phyloP scores from a whole-genome alignment of 2,329 filamentous ascomycete species.

The Shiraia sp. region DNA sequence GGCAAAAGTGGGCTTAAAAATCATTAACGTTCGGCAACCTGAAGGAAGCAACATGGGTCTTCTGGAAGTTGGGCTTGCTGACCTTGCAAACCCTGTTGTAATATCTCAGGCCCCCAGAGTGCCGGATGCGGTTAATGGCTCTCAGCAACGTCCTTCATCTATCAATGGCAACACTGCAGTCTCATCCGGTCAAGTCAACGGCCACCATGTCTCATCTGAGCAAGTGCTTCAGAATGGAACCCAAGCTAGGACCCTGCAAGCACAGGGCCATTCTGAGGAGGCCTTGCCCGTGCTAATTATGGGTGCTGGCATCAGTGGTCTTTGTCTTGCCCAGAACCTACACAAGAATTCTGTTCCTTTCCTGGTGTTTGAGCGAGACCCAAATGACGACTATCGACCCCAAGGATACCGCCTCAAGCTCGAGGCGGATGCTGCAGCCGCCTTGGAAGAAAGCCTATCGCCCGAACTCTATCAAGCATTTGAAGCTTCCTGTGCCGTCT shows the following conservation, averaged over 20 bases:
- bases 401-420: conserved; percentile 20
- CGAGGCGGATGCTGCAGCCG: conserved; percentile 2
- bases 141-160: too few species aligned
- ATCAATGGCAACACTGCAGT: too few species aligned
- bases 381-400: conserved; percentile 2
- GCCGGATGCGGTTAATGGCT: too few species aligned
- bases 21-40: not conserved
- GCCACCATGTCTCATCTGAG: too few species aligned
- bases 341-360: conserved; percentile 15
- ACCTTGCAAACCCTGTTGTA: not conserved
- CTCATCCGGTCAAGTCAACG: too few species aligned
- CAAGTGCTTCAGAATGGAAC: too few species aligned
- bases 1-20: not conserved
- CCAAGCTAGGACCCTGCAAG: too few species aligned
- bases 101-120: too few species aligned
- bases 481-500: conserved; percentile 10
- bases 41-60: conserved; percentile 2
- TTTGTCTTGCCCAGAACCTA: conserved; percentile 23
- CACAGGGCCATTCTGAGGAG: not conserved
- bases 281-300: conserved; percentile 12
- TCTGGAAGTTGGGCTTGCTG: conserved; percentile 1
- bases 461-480: not conserved
- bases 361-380: conserved; percentile 21
- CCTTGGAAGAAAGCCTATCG: not conserved
- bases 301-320: conserved; percentile 19